These are phyloP conservation scores for Aspergillus hancockii DNA, from an alignment of 495 filamentous ascomycete genomes.

Conservation along the genomic window DNA sequence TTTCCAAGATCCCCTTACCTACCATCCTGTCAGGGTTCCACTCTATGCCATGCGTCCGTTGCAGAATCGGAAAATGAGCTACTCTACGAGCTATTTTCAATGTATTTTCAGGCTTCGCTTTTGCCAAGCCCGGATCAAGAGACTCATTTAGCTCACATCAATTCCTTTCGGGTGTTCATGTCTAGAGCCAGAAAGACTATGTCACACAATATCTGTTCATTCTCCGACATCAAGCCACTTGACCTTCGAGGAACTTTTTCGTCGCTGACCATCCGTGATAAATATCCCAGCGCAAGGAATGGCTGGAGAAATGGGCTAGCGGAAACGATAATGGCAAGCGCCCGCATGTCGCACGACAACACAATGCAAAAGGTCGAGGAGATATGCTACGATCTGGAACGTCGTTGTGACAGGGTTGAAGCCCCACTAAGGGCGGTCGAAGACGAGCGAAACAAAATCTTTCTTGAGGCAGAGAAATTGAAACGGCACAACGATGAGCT, in stretches of 20 bases:
- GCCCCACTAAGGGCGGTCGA: conserved; percentile 47
- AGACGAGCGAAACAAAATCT: conserved; percentile 41
- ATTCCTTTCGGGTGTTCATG: conserved; percentile 18
- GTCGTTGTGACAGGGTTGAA: conserved; percentile 52
- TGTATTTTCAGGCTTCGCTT: conserved; percentile 28
- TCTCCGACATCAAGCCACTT: conserved; percentile 17
- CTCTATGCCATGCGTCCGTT: conserved; percentile 24
- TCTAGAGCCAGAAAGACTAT: conserved; percentile 16
- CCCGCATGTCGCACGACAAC: conserved; percentile 35
- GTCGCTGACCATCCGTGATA: conserved; percentile 15
- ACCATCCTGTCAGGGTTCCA: conserved; percentile 22
- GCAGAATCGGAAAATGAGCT: conserved; percentile 32
- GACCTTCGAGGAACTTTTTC: conserved; percentile 14
- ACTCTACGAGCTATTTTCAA: conserved; percentile 28
- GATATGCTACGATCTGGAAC: conserved; percentile 56
- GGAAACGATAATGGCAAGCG: conserved; percentile 35
- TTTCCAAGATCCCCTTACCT: conserved; percentile 25
- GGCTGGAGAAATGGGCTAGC: conserved; percentile 49
- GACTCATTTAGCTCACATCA: not conserved
- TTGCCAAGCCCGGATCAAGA: conserved; percentile 12
- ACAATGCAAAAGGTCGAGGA: conserved; percentile 50
- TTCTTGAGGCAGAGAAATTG: conserved; percentile 27
- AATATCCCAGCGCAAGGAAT: conserved; percentile 21
- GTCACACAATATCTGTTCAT: conserved; percentile 17
- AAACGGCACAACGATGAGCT: conserved; percentile 31